Conservation (phyloP, 768 basidiomycete species). For the Tulasnella sp. region DNA sequence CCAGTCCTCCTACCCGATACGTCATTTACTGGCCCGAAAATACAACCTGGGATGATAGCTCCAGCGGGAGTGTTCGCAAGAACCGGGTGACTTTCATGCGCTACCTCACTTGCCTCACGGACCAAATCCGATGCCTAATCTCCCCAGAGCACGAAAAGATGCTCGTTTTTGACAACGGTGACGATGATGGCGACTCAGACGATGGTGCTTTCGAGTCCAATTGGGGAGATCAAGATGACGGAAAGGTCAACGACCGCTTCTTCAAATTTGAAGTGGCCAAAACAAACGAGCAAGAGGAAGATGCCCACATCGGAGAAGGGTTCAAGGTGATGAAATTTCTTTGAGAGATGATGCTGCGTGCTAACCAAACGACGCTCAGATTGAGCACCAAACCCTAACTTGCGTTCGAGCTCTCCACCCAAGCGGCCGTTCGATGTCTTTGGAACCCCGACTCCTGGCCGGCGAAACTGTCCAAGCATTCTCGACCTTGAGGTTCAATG, state of each 20-base stretch:
- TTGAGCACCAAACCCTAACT: not conserved
- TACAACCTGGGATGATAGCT: slow-evolving; percentile 47
- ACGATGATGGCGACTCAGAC: not conserved
- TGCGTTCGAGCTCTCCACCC: not conserved
- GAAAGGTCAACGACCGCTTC: not conserved
- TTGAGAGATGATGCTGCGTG: no score
- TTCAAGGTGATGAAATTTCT: no score
- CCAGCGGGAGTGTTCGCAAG: slow-evolving; percentile 38
- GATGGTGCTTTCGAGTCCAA: not conserved
- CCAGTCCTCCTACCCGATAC: slow-evolving; percentile 35
- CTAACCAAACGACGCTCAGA: not conserved
- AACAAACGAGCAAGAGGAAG: slow-evolving; percentile 22
- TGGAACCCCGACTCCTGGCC: not conserved
- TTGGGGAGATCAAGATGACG: not conserved
- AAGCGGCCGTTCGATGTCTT: not conserved
- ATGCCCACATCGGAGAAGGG: no score
- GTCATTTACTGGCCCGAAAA: slow-evolving; percentile 61
- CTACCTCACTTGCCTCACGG: slow-evolving; percentile 56
- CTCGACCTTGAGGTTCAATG: not conserved
- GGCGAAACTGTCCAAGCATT: not conserved
- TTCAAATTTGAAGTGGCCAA: slow-evolving; percentile 22
- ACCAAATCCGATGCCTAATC: slow-evolving; percentile 52
- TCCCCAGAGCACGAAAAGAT: slow-evolving; percentile 46
- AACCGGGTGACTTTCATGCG: slow-evolving; percentile 62
- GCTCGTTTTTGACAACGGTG: slow-evolving; percentile 42